Base-by-base conservation (phyloP, 1,284 basidiomycete genomes). In the Ceratobasidium sp. region DNA sequence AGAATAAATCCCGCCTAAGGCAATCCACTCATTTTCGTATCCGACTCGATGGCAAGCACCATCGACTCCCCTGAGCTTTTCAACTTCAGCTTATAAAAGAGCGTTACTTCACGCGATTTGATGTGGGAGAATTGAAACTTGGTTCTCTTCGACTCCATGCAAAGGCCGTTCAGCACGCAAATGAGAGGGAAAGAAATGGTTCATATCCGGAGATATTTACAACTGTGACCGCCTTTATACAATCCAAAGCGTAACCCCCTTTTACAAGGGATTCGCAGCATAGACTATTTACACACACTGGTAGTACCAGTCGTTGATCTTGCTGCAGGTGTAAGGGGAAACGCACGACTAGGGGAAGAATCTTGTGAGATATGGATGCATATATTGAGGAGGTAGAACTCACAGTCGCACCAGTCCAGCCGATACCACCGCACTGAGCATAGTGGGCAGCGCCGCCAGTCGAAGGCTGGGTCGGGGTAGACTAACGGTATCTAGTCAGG, bases 351-450 rank as follows among this genome's bases (percentile, higher is more conserved):
- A 29, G 3, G 6, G 17, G 10, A 43, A 12, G 22, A 35, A 13
- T 2, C 17, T 12, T 29, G 20, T 45, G 8, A 49, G 31, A 32
- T 20, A 34, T 12, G 25, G 10, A 3, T 38, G 10, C 1, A 4
- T n/a, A 12, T 15, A 27, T 27, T 15, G 17, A n/a, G 15, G 22
- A 15, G 10, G 8, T 22, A 20, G 12, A 8, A 45, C 56, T 58
- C 22, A 58, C 56, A n/a, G 60, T 70, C 20, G 60, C 49, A 47
- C 69, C 69, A 45, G 58, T 70, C 1, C 10, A 70, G 8, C 69
- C 69, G 17, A 34, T 70, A 27, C 69, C 69, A 29, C 69, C 69
- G 35, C 69, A 70, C 45, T 70, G 69, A 35, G 32, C 69, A 35
- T 65, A 70, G 42, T 64, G 58, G 34, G 60, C 45, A 15, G 29